Percentiles rank a stretch among this genome's conserved stretches.
Conservation (phyloP, 345 rosid species). For the Gossypioides kirkii region DNA sequence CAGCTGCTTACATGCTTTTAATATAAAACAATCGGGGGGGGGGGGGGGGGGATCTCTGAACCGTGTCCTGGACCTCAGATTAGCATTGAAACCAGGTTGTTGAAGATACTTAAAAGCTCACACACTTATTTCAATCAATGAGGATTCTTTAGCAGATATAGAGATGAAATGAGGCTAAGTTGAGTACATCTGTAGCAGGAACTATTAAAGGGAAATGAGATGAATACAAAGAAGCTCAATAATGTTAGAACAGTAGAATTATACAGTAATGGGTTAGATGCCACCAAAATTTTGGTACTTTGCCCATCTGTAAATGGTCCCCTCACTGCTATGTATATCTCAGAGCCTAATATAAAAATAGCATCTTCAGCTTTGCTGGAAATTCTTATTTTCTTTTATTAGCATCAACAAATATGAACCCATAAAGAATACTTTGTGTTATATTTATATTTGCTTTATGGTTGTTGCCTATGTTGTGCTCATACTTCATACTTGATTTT, state of each 20-base stretch:
- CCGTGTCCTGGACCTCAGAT: neutral
- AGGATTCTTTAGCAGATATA: conserved; percentile 14
- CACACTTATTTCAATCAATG: conserved; percentile 13
- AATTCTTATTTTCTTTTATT: conserved; percentile 3
- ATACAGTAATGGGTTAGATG: conserved; percentile 22
- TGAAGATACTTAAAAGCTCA: conserved; percentile 14
- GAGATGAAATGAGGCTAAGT: conserved; percentile 23
- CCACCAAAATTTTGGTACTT: conserved; percentile 31
- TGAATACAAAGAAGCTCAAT: conserved; percentile 27
- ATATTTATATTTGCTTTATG: conserved; percentile 20
- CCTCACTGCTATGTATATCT: conserved; percentile 23
- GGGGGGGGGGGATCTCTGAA: neutral
- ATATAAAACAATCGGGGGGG: neutral
- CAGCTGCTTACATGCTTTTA: neutral
- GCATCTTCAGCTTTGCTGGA: conserved; percentile 35
- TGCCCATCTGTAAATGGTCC: conserved; percentile 40
- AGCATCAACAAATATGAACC: neutral
- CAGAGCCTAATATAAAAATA: conserved; percentile 26
- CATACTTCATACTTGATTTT: no score
- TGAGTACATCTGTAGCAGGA: conserved; percentile 26
- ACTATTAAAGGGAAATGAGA: conserved; percentile 22
- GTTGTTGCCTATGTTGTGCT: conserved; percentile 8
- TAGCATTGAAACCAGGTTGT: conserved; percentile 2
- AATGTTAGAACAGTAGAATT: conserved; percentile 38
- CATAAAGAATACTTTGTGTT: conserved; percentile 11